Conservation (phyloP, 495 filamentous ascomycete genomes). For the Penicillium alfredii region DNA sequence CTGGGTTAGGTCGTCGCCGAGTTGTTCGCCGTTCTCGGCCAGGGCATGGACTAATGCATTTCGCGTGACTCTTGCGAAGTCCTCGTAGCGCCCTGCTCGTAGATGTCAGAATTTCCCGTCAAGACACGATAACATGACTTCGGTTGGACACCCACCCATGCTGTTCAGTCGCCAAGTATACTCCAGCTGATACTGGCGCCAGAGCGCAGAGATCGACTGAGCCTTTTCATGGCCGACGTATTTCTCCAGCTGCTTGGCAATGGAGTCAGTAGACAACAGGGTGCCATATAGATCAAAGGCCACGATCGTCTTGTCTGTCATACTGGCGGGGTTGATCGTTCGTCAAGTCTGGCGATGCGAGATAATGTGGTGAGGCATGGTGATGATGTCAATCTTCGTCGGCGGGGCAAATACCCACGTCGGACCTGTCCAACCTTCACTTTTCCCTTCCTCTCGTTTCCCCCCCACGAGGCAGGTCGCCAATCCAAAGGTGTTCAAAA, state of each 20-base stretch:
- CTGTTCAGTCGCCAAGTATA: slow-evolving; percentile 79
- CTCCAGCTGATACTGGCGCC: slow-evolving; percentile 64
- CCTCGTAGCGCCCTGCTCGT: slow-evolving; percentile 55
- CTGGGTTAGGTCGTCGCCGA: slow-evolving; percentile 37
- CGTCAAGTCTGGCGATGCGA: too few species aligned
- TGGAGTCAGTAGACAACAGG: slow-evolving; percentile 63
- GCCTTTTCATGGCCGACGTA: slow-evolving; percentile 51
- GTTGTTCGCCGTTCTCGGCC: slow-evolving; percentile 42
- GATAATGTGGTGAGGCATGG: neutral
- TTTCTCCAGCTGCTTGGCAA: slow-evolving; percentile 47
- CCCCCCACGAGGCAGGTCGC: too few species aligned
- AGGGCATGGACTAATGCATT: slow-evolving; percentile 60
- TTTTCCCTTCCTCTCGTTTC: too few species aligned
- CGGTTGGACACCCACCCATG: slow-evolving; percentile 61
- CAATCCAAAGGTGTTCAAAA: neutral
- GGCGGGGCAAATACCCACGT: slow-evolving; percentile 4
- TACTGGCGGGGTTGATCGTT: slow-evolving; percentile 2
- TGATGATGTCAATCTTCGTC: slow-evolving; percentile 14
- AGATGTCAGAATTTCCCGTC: too few species aligned
- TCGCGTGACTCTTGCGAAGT: slow-evolving; percentile 61
- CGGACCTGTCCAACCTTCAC: too few species aligned
- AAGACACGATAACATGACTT: too few species aligned
- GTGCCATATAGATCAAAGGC: slow-evolving; percentile 78
- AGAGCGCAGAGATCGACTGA: slow-evolving; percentile 48
- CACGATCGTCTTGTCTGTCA: slow-evolving; percentile 36